These are phyloP conservation scores for Phytopythium sindhum DNA, from an alignment of 352 stramenopile genomes.

Conservation along the genomic window DNA sequence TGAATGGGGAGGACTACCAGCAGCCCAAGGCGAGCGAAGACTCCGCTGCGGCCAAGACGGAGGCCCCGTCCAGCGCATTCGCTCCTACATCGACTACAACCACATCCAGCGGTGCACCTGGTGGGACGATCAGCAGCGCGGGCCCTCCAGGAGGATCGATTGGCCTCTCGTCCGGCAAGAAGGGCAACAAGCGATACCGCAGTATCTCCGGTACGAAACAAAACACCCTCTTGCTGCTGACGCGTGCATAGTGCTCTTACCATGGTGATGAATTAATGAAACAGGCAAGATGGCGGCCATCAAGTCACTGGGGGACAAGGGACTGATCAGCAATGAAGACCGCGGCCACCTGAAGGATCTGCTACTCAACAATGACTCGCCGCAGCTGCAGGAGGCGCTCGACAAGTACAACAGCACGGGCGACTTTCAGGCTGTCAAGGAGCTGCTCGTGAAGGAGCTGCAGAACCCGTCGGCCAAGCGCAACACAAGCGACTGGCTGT, in stretches of 20 bases:
- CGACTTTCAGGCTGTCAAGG: constrained; percentile 71
- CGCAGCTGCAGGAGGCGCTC: constrained; percentile 67
- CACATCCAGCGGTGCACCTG: constrained; percentile 13
- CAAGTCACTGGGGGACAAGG: constrained; percentile 72
- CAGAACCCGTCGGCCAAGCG: constrained; percentile 65
- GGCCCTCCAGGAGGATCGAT: constrained; percentile 25
- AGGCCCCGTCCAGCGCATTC: constrained; percentile 18
- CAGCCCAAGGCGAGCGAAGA: constrained; percentile 15
- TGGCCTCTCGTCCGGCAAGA: constrained; percentile 37
- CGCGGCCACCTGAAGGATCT: constrained; percentile 72
- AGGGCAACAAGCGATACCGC: constrained; percentile 67
- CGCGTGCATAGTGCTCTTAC: background rate
- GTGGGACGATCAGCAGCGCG: constrained; percentile 12
- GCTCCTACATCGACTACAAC: constrained; percentile 14
- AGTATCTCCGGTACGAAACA: constrained; percentile 42
- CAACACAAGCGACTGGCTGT: constrained; percentile 67
- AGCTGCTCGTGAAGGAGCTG: constrained; percentile 61
- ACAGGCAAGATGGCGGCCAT: constrained; percentile 77
- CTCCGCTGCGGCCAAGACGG: background rate
- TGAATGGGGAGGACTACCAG: constrained; percentile 69
- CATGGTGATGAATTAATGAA: background rate
- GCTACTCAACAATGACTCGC: constrained; percentile 75
- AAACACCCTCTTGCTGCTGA: background rate
- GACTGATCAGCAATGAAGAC: constrained; percentile 66
- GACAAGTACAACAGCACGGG: constrained; percentile 77